Base-by-base conservation (phyloP, 768 basidiomycete species). In the Suillus sp. region DNA sequence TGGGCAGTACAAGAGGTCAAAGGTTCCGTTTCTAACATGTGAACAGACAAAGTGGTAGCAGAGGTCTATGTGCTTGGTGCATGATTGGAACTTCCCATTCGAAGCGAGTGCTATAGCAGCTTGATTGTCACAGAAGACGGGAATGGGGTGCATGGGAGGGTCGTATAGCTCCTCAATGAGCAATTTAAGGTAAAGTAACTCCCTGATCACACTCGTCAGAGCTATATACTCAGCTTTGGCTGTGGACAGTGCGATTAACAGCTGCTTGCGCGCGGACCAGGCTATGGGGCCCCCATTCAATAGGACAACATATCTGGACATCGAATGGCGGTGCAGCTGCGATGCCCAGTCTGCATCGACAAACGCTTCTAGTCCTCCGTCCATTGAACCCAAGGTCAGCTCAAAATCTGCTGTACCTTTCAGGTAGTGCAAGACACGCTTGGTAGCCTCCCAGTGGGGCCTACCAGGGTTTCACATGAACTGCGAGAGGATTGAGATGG, bases 41-140 rank as follows among this genome's bases (percentile, higher is more conserved):
- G 78, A 69, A 32, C 72, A 68, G n/a, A 78, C 63, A 59, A 72
- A 77, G 64, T 80, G 78, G 56, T 77, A 68, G 0, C 70, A 66
- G 27, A 79, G 68, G 63, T 76, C 72, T 60, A 81, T 77, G 64
- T 80, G 79, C 57, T 78, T 78, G 20, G 75, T 75, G 25, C 72
- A 65, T 1, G 68, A 51, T 50, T 78, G 74, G 62, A 72, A 73
- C 34, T 71, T 64, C 10, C 68, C 65, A 37, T 76, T 71, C 14
- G 70, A 65, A 0, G 73, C 58, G 25, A 79, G 61, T 0, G 72
- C 63, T 45, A 79, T 74, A 0, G 77, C 72, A 6, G 66, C 69
- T 48, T 74, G 67, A 45, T 76, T 77, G 63, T 77, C 70, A 4
- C 51, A 51, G 20, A 62, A 48, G n/a, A 67, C 32, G 1, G 60